Percentiles rank a stretch among this genome's conserved stretches.
These are phyloP conservation scores for Atalantia buxifolia DNA, from an alignment of 345 rosid species.

Conservation along the genomic window DNA sequence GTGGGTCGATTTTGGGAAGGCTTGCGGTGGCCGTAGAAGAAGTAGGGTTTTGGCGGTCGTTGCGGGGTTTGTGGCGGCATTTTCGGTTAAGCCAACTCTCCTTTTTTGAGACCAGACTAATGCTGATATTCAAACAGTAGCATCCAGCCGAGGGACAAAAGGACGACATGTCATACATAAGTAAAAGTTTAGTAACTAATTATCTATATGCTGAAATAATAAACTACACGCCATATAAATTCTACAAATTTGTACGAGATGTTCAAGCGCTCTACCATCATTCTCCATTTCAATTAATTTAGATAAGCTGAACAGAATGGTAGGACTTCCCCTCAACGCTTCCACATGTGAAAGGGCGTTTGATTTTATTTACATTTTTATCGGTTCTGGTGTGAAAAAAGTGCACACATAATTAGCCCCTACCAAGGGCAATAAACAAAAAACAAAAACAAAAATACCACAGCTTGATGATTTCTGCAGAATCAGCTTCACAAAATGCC, in stretches of 20 bases:
- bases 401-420: neutral
- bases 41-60: conserved; percentile 49
- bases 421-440: neutral
- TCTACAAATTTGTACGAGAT: no score
- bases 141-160: no score
- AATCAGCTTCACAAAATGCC: neutral
- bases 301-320: neutral
- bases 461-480: neutral
- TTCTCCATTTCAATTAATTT: no score
- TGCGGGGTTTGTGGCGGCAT: conserved; percentile 31
- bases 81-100: neutral
- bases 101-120: no score
- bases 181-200: no score
- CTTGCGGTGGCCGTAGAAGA: conserved; percentile 79
- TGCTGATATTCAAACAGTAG: no score
- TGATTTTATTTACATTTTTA: neutral
- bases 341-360: neutral
- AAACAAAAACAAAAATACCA: neutral
- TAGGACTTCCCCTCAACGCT: neutral
- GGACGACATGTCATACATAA: no score
- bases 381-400: neutral
- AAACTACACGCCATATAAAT: no score
- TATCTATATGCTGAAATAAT: no score
- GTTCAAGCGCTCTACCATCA: no score
- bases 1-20: conserved; percentile 80